Evolutionary conservation across 129 eudicot genomes (phyloP).

Genomic region (Deinandra increscens): DNA sequence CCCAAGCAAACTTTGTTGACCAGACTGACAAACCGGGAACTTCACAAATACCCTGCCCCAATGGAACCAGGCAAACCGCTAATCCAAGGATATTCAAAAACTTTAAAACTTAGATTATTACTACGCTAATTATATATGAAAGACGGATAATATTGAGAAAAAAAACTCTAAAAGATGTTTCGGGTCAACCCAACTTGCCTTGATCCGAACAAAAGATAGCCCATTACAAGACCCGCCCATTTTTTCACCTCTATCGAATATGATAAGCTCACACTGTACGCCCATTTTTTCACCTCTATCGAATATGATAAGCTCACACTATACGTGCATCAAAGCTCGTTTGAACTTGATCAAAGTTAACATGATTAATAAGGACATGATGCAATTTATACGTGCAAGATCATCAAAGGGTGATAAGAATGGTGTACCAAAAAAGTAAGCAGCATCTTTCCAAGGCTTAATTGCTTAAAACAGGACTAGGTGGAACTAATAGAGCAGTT

Average conservation of each 20-base stretch:
- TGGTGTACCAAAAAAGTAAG: not conserved
- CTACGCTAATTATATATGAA: not conserved
- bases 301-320: not conserved
- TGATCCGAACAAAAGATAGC: not conserved
- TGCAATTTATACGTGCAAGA: not conserved
- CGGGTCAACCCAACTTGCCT: not conserved
- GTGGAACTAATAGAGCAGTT: conserved; percentile 4
- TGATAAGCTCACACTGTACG: not conserved
- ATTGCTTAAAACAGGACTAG: not conserved
- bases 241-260: not conserved
- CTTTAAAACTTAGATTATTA: not conserved
- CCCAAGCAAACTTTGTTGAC: too few relatives aligned
- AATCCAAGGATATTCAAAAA: not conserved
- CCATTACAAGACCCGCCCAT: not conserved
- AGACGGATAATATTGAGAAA: not conserved
- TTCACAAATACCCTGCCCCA: too few relatives aligned
- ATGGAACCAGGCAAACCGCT: too few relatives aligned
- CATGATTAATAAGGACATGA: conserved; percentile 12
- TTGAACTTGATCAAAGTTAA: conserved; percentile 4
- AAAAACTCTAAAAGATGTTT: not conserved
- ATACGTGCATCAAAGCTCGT: not conserved
- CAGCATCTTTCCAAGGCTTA: not conserved
- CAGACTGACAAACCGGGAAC: too few relatives aligned
- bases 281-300: not conserved
- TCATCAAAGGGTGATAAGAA: not conserved